Conservation (phyloP, 148 eudicot species). For the Cornus kousa region DNA sequence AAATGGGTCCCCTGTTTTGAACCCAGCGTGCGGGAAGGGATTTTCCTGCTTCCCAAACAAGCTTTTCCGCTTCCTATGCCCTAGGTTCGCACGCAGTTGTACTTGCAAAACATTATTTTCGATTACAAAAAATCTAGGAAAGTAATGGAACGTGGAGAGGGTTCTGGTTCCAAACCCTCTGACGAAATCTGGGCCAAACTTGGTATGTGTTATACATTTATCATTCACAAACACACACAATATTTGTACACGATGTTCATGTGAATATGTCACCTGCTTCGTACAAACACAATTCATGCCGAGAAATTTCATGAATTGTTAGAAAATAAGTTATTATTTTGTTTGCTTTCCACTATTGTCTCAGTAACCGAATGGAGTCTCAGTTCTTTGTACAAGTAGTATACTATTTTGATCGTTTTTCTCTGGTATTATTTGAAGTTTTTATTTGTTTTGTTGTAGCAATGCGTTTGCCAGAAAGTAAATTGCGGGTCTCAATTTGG, state of each 20-base stretch:
- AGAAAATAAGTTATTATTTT: background rate
- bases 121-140: background rate
- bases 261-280: too few species aligned
- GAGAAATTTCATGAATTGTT: background rate
- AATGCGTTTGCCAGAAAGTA: too few species aligned
- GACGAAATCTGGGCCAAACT: slow-evolving; percentile 55
- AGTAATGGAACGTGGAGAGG: slow-evolving; percentile 46
- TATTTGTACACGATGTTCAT: background rate
- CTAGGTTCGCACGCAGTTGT: background rate
- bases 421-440: too few species aligned
- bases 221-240: background rate
- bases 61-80: background rate
- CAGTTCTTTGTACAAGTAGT: too few species aligned
- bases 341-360: background rate
- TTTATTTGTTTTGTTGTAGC: too few species aligned
- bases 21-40: background rate
- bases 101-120: background rate
- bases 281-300: background rate
- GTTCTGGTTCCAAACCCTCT: slow-evolving; percentile 36
- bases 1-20: background rate
- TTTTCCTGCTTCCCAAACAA: background rate
- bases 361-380: background rate
- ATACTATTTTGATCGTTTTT: too few species aligned
- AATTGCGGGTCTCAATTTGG: too few species aligned
- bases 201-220: slow-evolving; percentile 21